A percentile compares a stretch with the other conserved stretches of the same genome.
phyloP scores from a whole-genome alignment of 1,284 basidiomycete genomes.

The Coniophora puteana region DNA sequence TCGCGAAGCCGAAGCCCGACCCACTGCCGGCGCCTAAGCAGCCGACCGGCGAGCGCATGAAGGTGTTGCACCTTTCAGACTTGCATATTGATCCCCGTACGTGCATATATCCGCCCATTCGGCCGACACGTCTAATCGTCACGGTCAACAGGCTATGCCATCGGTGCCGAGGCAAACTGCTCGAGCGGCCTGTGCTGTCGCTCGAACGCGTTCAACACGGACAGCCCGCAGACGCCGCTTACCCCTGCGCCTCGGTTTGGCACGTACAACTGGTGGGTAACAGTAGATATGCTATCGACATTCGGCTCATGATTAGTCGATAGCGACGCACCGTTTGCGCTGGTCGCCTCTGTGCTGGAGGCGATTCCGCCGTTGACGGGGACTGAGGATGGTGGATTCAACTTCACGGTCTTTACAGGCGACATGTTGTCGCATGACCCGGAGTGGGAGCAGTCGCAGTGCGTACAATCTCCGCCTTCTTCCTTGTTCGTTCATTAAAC shows the following conservation, averaged over 20 bases:
- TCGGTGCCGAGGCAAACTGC: constrained; percentile 73
- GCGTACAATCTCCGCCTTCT: constrained; percentile 8
- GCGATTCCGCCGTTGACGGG: constrained; percentile 70
- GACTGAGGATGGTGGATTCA: constrained; percentile 57
- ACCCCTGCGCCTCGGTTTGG: constrained; percentile 68
- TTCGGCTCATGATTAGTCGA: constrained; percentile 1
- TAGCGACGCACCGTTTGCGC: constrained; percentile 69
- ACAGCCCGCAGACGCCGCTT: constrained; percentile 47
- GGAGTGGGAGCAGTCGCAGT: constrained; percentile 61
- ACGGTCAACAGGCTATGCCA: constrained; percentile 54
- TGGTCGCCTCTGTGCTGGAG: constrained; percentile 60
- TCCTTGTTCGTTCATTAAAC: constrained; percentile 2
- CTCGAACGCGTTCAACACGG: constrained; percentile 46
- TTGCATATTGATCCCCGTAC: constrained; percentile 73
- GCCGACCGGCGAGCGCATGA: constrained; percentile 61
- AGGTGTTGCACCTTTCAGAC: constrained; percentile 76
- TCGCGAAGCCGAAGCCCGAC: constrained; percentile 65
- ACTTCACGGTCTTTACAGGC: constrained; percentile 71
- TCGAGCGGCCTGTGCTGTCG: constrained; percentile 74
- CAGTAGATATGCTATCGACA: neutral
- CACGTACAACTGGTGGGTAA: constrained; percentile 49
- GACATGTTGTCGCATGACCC: constrained; percentile 75
- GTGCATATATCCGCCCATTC: constrained; percentile 19
- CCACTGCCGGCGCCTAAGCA: constrained; percentile 53
- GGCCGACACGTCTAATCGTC: neutral